phyloP scores from a whole-genome alignment of 495 filamentous ascomycete genomes.

The Penicillium canescens region DNA sequence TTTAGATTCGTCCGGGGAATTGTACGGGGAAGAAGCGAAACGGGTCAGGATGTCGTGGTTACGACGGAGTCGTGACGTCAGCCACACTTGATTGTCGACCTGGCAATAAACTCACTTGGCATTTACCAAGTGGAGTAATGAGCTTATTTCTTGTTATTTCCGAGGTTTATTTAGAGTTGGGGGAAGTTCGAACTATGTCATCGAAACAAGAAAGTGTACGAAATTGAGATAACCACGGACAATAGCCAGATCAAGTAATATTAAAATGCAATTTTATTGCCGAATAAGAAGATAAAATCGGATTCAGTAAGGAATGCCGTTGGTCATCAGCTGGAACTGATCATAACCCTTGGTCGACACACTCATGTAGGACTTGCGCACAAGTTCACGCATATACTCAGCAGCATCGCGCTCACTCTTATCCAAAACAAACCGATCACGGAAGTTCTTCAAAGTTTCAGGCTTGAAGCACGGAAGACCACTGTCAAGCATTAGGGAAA shows the following conservation, averaged over 20 bases:
- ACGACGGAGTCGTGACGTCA: conserved; percentile 22
- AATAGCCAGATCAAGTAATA: too few species aligned
- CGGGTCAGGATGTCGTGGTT: neutral
- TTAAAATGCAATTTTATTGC: neutral
- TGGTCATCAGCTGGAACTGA: conserved; percentile 94
- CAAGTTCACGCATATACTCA: conserved; percentile 85
- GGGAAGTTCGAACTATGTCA: too few species aligned
- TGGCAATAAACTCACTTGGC: too few species aligned
- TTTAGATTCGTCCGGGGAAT: neutral
- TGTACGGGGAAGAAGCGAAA: neutral
- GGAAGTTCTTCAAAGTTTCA: conserved; percentile 88
- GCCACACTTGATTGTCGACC: neutral
- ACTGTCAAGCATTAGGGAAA: conserved; percentile 92
- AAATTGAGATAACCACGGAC: too few species aligned
- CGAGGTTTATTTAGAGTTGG: too few species aligned
- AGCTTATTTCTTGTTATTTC: too few species aligned
- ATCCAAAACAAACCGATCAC: conserved; percentile 89
- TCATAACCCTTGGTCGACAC: conserved; percentile 93
- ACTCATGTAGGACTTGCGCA: conserved; percentile 84
- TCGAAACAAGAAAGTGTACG: too few species aligned
- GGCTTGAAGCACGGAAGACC: conserved; percentile 98
- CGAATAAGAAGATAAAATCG: neutral
- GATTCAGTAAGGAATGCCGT: conserved; percentile 86
- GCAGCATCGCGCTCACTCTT: conserved; percentile 93
- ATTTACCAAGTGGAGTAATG: too few species aligned